Base-by-base conservation (phyloP, 2,329 filamentous ascomycete genomes). In the Colletotrichum godetiae region DNA sequence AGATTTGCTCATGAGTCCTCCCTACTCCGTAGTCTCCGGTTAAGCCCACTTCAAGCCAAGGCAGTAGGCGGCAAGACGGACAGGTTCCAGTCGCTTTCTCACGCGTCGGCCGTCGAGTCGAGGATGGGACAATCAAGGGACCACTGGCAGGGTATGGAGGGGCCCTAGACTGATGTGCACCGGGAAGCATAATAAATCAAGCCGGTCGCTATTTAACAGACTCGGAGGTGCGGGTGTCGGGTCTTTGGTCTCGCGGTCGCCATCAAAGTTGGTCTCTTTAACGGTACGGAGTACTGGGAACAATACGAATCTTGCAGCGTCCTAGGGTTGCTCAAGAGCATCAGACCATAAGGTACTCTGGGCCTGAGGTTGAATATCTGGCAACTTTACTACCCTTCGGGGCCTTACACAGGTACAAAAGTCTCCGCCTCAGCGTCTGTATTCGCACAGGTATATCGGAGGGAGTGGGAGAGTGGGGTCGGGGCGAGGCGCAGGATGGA, bases 1-100 rank as follows among this genome's bases (percentile, higher is more conserved):
- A 29, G n/a, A 57, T 73, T 66, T 58, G 66, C 13, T 62, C 46
- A 59, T 52, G 37, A 53, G 29, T 57, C 24, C 24, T 3, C 15
- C 15, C 15, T 42, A 24, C 24, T 3, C 15, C 15, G 19, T 42
- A 31, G 66, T 66, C n/a, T 70, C 71, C 61, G 61, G 49, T 52
- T 55, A 56, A 58, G 35, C 49, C 67, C 67, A 73, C 71, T 70
- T 58, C 22, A 19, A 60, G 42, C 37, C 69, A 49, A 52, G 59
- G 42, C 58, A 49, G 66, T 49, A 57, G 53, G 15, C 57, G 35
- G 31, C 7, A 19, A 33, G 29, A 35, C n/a, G 13, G 24, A 13
- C 29, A 27, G 8, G 19, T 22, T 49, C 42, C 42, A 22, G 15
- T 49, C 42, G 19, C 42, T 49, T 49, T 49, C 42, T 49, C 42